Percentiles rank a stretch among this genome's conserved stretches.
phyloP scores from a whole-genome alignment of 306 rosid genomes.

The Gillenia trifoliata region DNA sequence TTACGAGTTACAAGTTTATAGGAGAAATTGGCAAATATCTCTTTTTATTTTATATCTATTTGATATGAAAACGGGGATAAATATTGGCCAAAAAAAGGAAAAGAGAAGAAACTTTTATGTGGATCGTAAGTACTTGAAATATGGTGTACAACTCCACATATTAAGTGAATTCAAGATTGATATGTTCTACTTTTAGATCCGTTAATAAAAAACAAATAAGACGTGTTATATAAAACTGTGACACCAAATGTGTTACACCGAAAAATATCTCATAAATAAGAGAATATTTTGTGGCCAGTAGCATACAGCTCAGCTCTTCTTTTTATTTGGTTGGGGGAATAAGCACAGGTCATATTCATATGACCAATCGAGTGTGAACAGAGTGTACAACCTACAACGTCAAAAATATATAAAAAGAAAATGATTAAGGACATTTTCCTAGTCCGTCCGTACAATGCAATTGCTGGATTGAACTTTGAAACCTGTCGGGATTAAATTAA shows the following conservation, averaged over 20 bases:
- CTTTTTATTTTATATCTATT: too few species aligned
- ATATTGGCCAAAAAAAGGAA: background rate
- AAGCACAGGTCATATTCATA: background rate
- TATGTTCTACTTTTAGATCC: too few species aligned
- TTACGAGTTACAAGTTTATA: too few species aligned
- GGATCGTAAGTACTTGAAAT: too few species aligned
- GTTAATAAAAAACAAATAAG: too few species aligned
- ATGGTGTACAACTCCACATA: too few species aligned
- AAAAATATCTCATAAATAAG: too few species aligned
- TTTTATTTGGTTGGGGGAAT: background rate
- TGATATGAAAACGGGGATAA: background rate
- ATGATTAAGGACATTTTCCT: background rate
- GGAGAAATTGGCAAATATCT: too few species aligned
- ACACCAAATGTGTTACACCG: too few species aligned
- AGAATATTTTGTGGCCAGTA: too few species aligned
- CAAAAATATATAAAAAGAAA: background rate
- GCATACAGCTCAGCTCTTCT: background rate
- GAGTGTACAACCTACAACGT: background rate
- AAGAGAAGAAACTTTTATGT: background rate
- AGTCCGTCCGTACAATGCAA: background rate
- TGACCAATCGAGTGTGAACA: background rate
- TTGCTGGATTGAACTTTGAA: background rate
- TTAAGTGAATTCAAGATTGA: too few species aligned
- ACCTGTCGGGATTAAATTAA: background rate
- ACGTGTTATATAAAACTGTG: too few species aligned